Evolutionary conservation across 192 early-diverging fungal species (phyloP).

Genomic region (Linnemannia exigua): DNA sequence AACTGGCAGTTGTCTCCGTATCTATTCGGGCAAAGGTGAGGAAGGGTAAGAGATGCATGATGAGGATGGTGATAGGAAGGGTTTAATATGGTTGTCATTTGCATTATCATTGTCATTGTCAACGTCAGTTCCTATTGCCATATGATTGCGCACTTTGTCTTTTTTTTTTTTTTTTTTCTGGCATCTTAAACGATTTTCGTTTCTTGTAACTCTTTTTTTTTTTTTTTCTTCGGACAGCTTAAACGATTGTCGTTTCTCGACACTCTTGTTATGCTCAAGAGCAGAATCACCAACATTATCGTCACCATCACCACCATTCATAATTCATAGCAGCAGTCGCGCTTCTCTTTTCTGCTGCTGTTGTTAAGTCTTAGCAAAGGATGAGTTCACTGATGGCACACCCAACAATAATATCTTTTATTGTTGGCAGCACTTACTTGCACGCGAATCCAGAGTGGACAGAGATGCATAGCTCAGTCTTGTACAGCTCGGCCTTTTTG

Average conservation of each 20-base stretch:
- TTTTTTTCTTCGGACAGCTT: too few species aligned
- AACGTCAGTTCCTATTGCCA: neutral
- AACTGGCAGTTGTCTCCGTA: conserved; percentile 96
- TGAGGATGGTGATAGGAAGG: neutral
- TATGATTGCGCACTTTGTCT: neutral
- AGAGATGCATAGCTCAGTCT: conserved; percentile 60
- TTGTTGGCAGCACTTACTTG: conserved; percentile 63
- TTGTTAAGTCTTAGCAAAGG: neutral
- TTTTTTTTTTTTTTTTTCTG: neutral
- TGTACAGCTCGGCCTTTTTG: conserved; percentile 51
- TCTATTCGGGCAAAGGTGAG: conserved; percentile 56
- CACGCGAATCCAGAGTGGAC: conserved; percentile 51
- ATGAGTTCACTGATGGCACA: neutral
- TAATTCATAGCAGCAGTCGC: too few species aligned
- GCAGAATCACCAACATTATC: too few species aligned
- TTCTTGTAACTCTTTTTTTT: neutral
- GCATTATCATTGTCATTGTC: neutral
- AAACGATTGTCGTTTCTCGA: neutral
- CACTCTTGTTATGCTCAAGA: neutral
- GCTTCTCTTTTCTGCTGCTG: neutral
- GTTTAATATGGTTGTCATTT: neutral
- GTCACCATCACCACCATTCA: too few species aligned
- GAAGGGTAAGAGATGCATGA: neutral
- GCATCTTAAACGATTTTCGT: neutral
- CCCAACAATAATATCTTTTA: neutral